Evolutionary conservation across 805 yeast species (phyloP).

Genomic region (Starmerella geochares): DNA sequence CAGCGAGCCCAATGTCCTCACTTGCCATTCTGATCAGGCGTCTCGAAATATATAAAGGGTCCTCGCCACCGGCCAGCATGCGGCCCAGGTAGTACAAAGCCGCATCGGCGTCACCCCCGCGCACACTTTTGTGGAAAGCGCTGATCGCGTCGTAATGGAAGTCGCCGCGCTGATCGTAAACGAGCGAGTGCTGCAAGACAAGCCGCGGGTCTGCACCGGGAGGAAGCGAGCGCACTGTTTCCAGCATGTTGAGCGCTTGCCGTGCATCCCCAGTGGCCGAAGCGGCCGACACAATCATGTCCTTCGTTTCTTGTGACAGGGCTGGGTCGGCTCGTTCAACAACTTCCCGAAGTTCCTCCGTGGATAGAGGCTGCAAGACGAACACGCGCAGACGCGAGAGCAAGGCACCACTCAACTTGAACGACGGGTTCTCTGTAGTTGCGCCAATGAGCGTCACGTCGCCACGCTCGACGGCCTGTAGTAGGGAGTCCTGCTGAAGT

Average conservation of each 20-base stretch:
- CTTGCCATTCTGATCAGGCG: slow-evolving; percentile 91
- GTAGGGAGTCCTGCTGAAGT: slow-evolving; percentile 75
- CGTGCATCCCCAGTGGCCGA: slow-evolving; percentile 79
- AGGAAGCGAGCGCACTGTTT: slow-evolving; percentile 36
- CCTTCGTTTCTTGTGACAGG: slow-evolving; percentile 47
- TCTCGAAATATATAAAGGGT: slow-evolving; percentile 77
- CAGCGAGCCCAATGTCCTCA: slow-evolving; percentile 85
- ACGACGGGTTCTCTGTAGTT: slow-evolving; percentile 92
- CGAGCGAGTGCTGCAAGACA: slow-evolving; percentile 41
- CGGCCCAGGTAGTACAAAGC: slow-evolving; percentile 75
- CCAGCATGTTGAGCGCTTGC: slow-evolving; percentile 68
- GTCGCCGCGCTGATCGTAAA: slow-evolving; percentile 83
- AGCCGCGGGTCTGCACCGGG: slow-evolving; percentile 29
- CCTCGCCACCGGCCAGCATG: slow-evolving; percentile 91
- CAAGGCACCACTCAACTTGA: slow-evolving; percentile 70
- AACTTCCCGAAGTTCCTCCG: slow-evolving; percentile 43
- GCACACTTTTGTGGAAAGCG: slow-evolving; percentile 84
- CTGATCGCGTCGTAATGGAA: slow-evolving; percentile 90
- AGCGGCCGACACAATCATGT: slow-evolving; percentile 52
- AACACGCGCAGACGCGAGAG: slow-evolving; percentile 77
- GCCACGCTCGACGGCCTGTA: slow-evolving; percentile 79
- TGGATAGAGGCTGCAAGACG: slow-evolving; percentile 46
- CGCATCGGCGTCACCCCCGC: slow-evolving; percentile 88
- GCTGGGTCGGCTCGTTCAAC: slow-evolving; percentile 49
- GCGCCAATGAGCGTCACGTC: slow-evolving; percentile 79